Conservation (phyloP, 192 early-diverging fungal genomes). For the Physocladia obscura region DNA sequence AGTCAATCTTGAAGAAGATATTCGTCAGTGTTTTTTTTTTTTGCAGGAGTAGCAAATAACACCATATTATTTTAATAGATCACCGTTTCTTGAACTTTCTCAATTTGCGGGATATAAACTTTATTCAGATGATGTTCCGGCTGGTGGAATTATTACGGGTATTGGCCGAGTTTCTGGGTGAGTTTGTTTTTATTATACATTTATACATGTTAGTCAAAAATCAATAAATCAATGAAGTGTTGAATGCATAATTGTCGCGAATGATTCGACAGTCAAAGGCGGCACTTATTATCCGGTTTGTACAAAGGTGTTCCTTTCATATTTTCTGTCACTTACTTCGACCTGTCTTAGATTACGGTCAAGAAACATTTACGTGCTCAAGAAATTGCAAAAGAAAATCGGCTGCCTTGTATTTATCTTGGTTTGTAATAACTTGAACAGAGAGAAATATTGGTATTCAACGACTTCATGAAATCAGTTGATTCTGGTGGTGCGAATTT, state of each 20-base stretch:
- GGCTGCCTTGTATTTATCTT: slow-evolving; percentile 90
- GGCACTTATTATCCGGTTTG: slow-evolving; percentile 91
- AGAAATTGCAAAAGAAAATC: slow-evolving; percentile 92
- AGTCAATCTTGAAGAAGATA: too few species aligned
- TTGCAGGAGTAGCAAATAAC: background rate
- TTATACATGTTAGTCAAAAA: slow-evolving; percentile 9
- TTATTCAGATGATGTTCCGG: slow-evolving; percentile 81
- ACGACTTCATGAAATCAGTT: slow-evolving; percentile 52
- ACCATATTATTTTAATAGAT: slow-evolving; percentile 48
- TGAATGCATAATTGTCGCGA: slow-evolving; percentile 95
- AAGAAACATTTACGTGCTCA: slow-evolving; percentile 98
- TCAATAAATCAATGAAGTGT: slow-evolving; percentile 49
- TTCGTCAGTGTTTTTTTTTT: slow-evolving; percentile 5
- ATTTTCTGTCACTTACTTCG: background rate
- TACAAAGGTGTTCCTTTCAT: background rate
- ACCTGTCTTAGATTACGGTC: slow-evolving; percentile 56
- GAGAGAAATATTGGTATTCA: too few species aligned
- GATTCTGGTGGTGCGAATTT: slow-evolving; percentile 95
- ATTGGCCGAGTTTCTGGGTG: slow-evolving; percentile 90
- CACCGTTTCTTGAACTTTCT: slow-evolving; percentile 92
- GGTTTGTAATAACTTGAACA: slow-evolving; percentile 30
- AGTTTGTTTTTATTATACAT: background rate
- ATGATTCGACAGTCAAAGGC: slow-evolving; percentile 96
- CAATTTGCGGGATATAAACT: slow-evolving; percentile 83
- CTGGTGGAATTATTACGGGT: slow-evolving; percentile 93